Base-by-base conservation (phyloP, 2,329 filamentous ascomycete genomes). In the Cercospora sp. region DNA sequence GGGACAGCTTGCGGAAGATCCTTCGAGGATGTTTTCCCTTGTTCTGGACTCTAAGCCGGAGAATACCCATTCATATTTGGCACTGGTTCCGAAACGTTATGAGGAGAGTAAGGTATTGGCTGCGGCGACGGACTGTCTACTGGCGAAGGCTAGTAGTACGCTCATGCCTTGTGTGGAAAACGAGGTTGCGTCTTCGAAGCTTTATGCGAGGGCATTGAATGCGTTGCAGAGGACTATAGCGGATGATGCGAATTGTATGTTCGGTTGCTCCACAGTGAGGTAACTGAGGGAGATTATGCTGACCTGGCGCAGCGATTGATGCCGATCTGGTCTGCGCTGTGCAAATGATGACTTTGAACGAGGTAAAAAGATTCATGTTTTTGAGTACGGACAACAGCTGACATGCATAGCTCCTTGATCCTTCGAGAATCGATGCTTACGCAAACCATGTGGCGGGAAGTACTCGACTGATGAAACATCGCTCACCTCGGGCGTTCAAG, bases 391-490 rank as follows among this genome's bases (percentile, higher is more conserved):
- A 16, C 6, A 0, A 31, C 13, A 6, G 30, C 16, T 58, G 53
- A 58, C 2, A 16, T 58, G 9, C 1, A 1, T 28, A 64, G 73
- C 73, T 80, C 13, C 72, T 79, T 2, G 77, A 80, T 59, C 70
- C 75, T 4, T 70, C 69, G 2, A 70, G 74, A n/a, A 64, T 74
- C 30, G 69, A 60, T 5, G 76, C 77, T 10, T 80, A 77, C 75
- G 70, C 74, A n/a, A 72, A 75, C 4, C 78, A 81, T 68, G 65
- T 77, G 9, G 72, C 74, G 20, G 78, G 78, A 5, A 76, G 78
- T 5, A 73, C 75, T 1, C 71, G 71, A 16, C 66, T 81, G 3
- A 75, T 80, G 9, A 70, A 73, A 59, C 69, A 78, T 58, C 75
- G 78, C 5, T 76, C 74, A 3, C 74, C 78, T 2, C 53, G 68